phyloP scores from a whole-genome alignment of 371 early-diverging fungal genomes.

The Haplosporangium sp. region DNA sequence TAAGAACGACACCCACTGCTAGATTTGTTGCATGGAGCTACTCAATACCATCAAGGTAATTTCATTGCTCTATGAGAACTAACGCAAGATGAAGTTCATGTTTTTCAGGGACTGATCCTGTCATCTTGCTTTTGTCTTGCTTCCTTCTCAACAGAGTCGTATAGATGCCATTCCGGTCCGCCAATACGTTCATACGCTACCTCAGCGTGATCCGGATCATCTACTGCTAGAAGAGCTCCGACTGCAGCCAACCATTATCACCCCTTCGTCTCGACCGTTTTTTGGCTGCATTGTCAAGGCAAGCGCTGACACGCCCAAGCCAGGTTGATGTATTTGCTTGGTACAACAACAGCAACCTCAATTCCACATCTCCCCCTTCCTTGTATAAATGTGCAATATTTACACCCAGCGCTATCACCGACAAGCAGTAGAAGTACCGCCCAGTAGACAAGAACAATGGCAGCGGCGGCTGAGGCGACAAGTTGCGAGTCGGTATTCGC shows the following conservation, averaged over 20 bases:
- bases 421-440: no score
- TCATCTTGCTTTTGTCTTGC: conserved; percentile 1
- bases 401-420: no score
- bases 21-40: conserved; percentile 31
- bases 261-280: conserved; percentile 28
- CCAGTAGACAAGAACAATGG: no score
- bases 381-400: conserved; percentile 6
- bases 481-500: no score
- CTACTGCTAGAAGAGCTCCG: conserved; percentile 23
- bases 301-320: conserved; percentile 8
- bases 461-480: no score
- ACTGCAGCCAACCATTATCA: conserved; percentile 23
- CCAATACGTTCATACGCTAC: conserved; percentile 27
- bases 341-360: conserved; percentile 7
- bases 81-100: conserved; percentile 5
- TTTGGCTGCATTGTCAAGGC: conserved; percentile 33
- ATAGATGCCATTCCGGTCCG: conserved; percentile 11
- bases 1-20: conserved; percentile 29
- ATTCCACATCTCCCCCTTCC: no score
- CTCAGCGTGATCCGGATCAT: conserved; percentile 23
- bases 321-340: conserved; percentile 8
- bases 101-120: conserved; percentile 10
- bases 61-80: conserved; percentile 16
- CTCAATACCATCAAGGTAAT: conserved; percentile 22
- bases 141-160: conserved; percentile 11